Evolutionary conservation across 768 basidiomycete species (phyloP), one percentile per base, ranked within the genome.

Genomic region (Collybia nuda): DNA sequence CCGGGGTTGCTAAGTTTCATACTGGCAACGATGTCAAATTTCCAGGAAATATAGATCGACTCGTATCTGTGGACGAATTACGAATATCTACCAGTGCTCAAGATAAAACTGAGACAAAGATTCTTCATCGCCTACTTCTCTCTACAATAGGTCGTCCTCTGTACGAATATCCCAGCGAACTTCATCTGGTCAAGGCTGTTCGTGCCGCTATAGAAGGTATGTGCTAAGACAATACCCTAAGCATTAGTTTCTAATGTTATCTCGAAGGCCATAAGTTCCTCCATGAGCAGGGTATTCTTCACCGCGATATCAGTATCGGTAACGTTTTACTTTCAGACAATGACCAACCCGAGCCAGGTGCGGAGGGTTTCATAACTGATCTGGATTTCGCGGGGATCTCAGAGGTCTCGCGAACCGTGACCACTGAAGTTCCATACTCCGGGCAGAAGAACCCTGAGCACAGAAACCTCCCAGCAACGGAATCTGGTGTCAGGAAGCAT

Each of bases 251-350:
- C 24, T 26, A 26, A 26, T 7, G 4, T 26, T 26, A 26, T 7
- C 24, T 26, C 7, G 24, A 26, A 26, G 24, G 24, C 24, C 24
- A 26, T 7, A 26, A 7, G 24, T 26, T 26, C 24, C 40, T n/a
- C 40, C 26, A 8, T n/a, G 44, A 58, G 23, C 54, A 61, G 7
- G 62, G 60, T 0, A 59, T 73, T 36, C 44, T 69, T 2, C 68
- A 70, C 36, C 56, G 66, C 3, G 65, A 72, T 40, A 53, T 71
- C 43, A 71, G 66, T 51, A 61, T 62, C 23, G 67, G 68, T 11
- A 70, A 69, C 40, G 56, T 73, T 5, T 60, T 71, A 15, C 63
- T 71, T 11, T 32, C 48, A 8, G 35, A 23, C 5, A 36, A 9
- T 41, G n/a, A 12, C 18, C 19, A 49, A 21, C 12, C n/a, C 23